Evolutionary conservation across 2,329 filamentous ascomycete species (phyloP), one percentile per base, ranked within the genome.

Genomic region (Bipolaris sorokiniana): DNA sequence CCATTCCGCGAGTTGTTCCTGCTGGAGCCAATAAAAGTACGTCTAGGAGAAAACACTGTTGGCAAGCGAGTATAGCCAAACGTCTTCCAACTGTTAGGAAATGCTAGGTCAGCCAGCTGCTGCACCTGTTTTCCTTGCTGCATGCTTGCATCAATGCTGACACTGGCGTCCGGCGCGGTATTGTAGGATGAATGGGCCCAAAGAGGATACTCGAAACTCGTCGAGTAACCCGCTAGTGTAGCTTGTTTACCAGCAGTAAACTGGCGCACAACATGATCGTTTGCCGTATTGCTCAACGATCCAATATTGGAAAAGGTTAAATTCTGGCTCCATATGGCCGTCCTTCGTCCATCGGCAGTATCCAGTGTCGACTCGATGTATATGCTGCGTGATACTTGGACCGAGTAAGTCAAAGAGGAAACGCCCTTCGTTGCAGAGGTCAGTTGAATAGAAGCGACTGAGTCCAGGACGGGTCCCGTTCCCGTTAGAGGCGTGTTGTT

Each of bases 21-120:
- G 2, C 70, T 64, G 0, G 80, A 75, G 6, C 80, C 81, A 16
- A 67, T 59, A 59, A 80, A 74, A 3, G 60, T 47, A 7, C 33
- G 34, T 1, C 51, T 15, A 36, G 54, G 34, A 18, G 44, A 36
- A n/a, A 49, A 53, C 20, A 20, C 42, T 18, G 54, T 20, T 22
- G 69, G 57, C 28, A 67, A 59, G 31, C 70, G 71, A 20, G 56
- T 64, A 20, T 71, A 75, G 34, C 76, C 73, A 82, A 83, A 88
- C 0, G 83, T 82, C 61, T 89, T 84, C 2, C 89, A 75, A 1
- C 86, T 86, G 0, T 82, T 85, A 0, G 88, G 84, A 48, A 90
- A 86, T 23, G 84, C 79, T 1, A 82, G 73, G 7, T 74, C 68
- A 4, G 82, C 82, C 22, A 76, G 57, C 23, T 79, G 78, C 23